phyloP scores from a whole-genome alignment of 352 stramenopile species.

The Ochromonadaceae sp. region DNA sequence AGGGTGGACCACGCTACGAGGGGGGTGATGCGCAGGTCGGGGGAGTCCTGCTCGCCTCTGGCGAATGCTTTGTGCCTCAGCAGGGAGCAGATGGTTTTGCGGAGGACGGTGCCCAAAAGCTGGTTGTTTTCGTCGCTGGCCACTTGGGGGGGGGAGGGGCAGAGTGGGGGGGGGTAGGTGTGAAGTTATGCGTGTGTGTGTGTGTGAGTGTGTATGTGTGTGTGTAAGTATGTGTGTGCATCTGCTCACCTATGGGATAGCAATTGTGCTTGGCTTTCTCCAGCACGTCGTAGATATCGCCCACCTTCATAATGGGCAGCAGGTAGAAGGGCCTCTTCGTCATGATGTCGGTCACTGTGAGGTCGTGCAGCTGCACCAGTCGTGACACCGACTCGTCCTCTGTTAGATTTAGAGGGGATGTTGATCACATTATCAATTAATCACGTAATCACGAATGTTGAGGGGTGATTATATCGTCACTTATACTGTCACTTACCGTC shows the following conservation, averaged over 20 bases:
- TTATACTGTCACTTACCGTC: constrained; percentile 84
- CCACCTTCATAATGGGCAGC: constrained; percentile 71
- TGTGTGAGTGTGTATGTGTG: too few species aligned
- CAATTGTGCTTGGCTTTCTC: constrained; percentile 44
- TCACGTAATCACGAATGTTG: too few species aligned
- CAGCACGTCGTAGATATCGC: constrained; percentile 78
- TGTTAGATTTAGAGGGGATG: too few species aligned
- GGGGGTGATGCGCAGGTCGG: constrained; percentile 39
- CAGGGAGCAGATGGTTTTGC: constrained; percentile 50
- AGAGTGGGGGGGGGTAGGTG: neutral
- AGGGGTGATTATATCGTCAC: too few species aligned
- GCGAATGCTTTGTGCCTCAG: constrained; percentile 46
- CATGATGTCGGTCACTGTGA: constrained; percentile 75
- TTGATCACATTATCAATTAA: too few species aligned
- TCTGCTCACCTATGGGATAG: constrained; percentile 48
- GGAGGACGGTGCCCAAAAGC: constrained; percentile 48
- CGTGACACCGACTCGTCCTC: constrained; percentile 48
- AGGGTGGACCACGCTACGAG: constrained; percentile 54
- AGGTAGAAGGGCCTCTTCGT: constrained; percentile 76
- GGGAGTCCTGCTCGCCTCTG: constrained; percentile 20
- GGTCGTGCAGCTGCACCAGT: constrained; percentile 27
- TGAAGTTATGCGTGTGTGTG: constrained; percentile 23
- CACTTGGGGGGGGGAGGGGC: constrained; percentile 22
- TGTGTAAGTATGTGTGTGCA: constrained; percentile 20
- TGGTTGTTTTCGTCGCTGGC: constrained; percentile 41